These are phyloP conservation scores for Chalciporus pseudorubinellus DNA, from an alignment of 768 basidiomycete genomes.

Conservation along the genomic window DNA sequence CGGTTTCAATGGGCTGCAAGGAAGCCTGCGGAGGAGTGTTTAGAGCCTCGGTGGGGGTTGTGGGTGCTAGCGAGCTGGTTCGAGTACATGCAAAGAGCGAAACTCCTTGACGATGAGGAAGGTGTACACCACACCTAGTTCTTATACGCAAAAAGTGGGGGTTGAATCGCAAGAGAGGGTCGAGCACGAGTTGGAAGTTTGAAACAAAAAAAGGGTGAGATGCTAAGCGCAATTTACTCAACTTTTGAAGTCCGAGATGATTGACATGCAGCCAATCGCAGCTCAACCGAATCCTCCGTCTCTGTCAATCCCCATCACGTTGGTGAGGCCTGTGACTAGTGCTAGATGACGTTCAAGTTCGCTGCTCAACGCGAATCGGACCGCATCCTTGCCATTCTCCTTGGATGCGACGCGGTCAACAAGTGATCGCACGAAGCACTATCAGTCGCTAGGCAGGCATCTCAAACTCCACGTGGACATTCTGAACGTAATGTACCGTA, in stretches of 20 bases:
- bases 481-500: background rate
- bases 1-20: conserved; percentile 45
- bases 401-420: background rate
- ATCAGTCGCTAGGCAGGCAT: too few relatives aligned
- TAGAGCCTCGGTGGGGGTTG: conserved; percentile 84
- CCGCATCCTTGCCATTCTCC: background rate
- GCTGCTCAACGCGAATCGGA: background rate
- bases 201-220: conserved; percentile 19
- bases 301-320: too few relatives aligned
- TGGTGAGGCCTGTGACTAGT: too few relatives aligned
- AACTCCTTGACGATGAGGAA: conserved; percentile 26
- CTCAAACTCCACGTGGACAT: background rate
- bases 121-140: conserved; percentile 17
- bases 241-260: conserved; percentile 20
- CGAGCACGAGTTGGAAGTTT: conserved; percentile 6
- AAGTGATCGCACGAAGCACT: background rate
- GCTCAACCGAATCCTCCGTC: too few relatives aligned
- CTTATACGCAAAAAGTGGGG: conserved; percentile 32
- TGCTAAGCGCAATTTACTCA: conserved; percentile 5
- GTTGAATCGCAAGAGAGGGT: background rate
- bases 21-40: conserved; percentile 76
- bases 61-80: conserved; percentile 90
- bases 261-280: conserved; percentile 14
- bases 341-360: too few relatives aligned
- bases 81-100: conserved; percentile 83